Base-by-base conservation (phyloP, 352 stramenopile genomes). In the Pythium sukuiense region DNA sequence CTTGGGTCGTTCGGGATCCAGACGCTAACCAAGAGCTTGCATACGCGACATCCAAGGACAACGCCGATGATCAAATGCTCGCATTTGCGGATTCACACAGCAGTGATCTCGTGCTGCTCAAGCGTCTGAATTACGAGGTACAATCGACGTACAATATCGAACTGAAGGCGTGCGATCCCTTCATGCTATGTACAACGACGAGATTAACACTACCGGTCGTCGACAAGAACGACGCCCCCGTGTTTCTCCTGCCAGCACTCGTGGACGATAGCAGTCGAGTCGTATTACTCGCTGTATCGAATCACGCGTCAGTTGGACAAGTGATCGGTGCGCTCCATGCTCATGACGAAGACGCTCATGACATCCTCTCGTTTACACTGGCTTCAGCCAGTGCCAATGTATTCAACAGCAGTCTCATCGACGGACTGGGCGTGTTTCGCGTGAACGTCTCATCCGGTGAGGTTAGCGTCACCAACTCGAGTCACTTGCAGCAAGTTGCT, bases 11-110 rank as follows among this genome's bases (percentile, higher is more conserved):
- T 30, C 32, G 29, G 3, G 72, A 79, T 18, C 52, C 69, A 55
- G 72, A 79, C 32, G 13, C 12, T 27, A 53, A 55, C 14, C 72
- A 79, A 66, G 65, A 68, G 45, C 64, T 79, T 6, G 62, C 33
- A 6, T 79, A 72, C 29, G 55, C 58, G 1, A 72, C 69, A 7
- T 68, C 59, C 6, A 16, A 58, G 13, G 65, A 72, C 41, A 72
- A 71, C 32, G 43, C 60, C 6, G 33, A 16, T 0, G 32, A 71
- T 16, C 61, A 50, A 43, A 62, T 59, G 2, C 67, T 79, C 43
- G 59, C 29, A 2, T 72, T 79, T 29, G 48, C 18, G 0, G 50
- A 61, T 11, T 20, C 62, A 1, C 58, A 37, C 8, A 69, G 49
- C 16, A 64, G 71, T 16, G 52, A 59, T 8, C 48, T 74, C 1